Percentiles rank a stretch among this genome's conserved stretches.
phyloP scores from a whole-genome alignment of 2,329 filamentous ascomycete species.

The Xylaria sp. region DNA sequence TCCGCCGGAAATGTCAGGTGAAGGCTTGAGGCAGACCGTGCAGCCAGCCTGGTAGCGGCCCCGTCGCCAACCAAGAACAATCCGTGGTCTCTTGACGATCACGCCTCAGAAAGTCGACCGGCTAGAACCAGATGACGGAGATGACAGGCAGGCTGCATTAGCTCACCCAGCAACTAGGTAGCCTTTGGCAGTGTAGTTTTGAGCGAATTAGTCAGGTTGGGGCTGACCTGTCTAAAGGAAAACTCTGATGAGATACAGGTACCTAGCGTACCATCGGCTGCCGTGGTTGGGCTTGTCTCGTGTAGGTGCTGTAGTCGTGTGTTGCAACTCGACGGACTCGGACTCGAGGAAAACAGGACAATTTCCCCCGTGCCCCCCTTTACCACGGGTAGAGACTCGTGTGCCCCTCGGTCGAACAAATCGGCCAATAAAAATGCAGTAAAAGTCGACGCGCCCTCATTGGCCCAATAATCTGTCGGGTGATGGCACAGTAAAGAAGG shows the following conservation, averaged over 20 bases:
- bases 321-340: background rate
- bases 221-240: conserved; percentile 23
- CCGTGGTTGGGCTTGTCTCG: conserved; percentile 15
- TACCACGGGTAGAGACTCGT: conserved; percentile 10
- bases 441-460: conserved; percentile 21
- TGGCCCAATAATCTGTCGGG: conserved; percentile 23
- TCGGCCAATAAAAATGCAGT: conserved; percentile 27
- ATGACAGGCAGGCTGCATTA: conserved; percentile 21
- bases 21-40: conserved; percentile 23
- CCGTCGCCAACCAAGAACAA: conserved; percentile 15
- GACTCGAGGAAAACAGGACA: conserved; percentile 4
- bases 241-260: conserved; percentile 18
- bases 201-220: conserved; percentile 24
- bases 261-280: conserved; percentile 27
- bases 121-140: conserved; percentile 29
- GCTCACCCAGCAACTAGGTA: conserved; percentile 15
- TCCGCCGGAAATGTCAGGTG: conserved; percentile 25
- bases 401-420: conserved; percentile 16
- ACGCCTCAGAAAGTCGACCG: conserved; percentile 17
- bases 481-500: conserved; percentile 26
- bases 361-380: conserved; percentile 6
- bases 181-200: too few relatives aligned
- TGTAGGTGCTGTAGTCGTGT: conserved; percentile 6
- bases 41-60: conserved; percentile 3
- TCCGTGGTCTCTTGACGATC: conserved; percentile 10